Percentiles rank a stretch among this genome's conserved stretches.
phyloP scores from a whole-genome alignment of 148 eudicot species.

The Selenicereus undatus region DNA sequence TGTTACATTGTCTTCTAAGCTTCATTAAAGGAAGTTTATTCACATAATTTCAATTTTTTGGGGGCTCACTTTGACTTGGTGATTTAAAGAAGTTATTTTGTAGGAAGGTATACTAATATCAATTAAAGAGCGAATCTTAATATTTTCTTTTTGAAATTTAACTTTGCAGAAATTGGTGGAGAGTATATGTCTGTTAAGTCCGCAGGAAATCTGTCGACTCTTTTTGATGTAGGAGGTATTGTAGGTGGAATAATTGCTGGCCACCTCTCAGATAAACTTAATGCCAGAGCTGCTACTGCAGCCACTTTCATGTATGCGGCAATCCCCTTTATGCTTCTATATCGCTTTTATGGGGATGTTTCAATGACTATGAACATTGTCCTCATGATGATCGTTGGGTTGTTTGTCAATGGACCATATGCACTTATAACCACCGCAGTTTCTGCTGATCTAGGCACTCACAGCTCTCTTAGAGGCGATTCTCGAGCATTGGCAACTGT shows the following conservation, averaged over 20 bases:
- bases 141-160: constrained; percentile 1
- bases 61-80: not conserved
- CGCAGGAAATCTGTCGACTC: constrained; percentile 93
- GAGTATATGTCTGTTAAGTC: constrained; percentile 75
- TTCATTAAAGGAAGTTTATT: not conserved
- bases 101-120: no score
- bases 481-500: constrained; percentile 96
- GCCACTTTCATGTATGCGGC: constrained; percentile 84
- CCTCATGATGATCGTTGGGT: constrained; percentile 86
- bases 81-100: not conserved
- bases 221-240: constrained; percentile 93
- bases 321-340: constrained; percentile 76
- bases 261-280: constrained; percentile 77
- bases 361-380: constrained; percentile 65
- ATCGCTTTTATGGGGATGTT: constrained; percentile 63
- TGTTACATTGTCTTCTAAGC: not conserved
- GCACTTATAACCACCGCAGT: constrained; percentile 98
- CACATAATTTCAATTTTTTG: no score
- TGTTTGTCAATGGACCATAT: constrained; percentile 88
- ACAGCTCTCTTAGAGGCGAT: constrained; percentile 78
- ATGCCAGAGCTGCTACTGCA: constrained; percentile 87
- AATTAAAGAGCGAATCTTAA: no score
- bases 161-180: constrained; percentile 77
- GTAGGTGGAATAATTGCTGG: constrained; percentile 93
- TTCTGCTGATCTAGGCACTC: constrained; percentile 96